phyloP scores from a whole-genome alignment of 1,284 basidiomycete genomes.

The Neotropicomus parvogracilis region DNA sequence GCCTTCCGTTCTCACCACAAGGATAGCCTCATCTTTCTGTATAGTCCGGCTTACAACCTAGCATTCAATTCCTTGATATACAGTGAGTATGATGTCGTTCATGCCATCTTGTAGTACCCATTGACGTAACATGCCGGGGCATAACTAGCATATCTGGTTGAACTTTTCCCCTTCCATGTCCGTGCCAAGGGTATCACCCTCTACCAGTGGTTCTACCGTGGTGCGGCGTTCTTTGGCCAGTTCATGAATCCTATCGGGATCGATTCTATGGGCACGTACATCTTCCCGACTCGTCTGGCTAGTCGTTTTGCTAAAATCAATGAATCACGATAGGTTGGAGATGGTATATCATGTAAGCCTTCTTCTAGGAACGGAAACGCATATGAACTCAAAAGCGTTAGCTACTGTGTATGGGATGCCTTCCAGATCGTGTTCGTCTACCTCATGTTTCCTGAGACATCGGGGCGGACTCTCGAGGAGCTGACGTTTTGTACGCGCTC shows the following conservation, averaged over 20 bases:
- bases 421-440: slow-evolving; percentile 50
- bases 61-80: slow-evolving; percentile 8
- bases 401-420: slow-evolving; percentile 43
- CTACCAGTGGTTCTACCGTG: slow-evolving; percentile 15
- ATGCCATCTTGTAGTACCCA: not conserved
- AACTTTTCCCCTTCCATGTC: slow-evolving; percentile 26
- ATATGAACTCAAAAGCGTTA: slow-evolving; percentile 4
- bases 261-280: slow-evolving; percentile 4
- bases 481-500: too few species aligned
- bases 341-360: slow-evolving; percentile 7
- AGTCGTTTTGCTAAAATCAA: not conserved
- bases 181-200: slow-evolving; percentile 17
- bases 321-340: not conserved
- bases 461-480: slow-evolving; percentile 42
- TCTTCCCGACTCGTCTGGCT: too few species aligned
- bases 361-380: not conserved
- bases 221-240: slow-evolving; percentile 7
- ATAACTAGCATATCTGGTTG: slow-evolving; percentile 22
- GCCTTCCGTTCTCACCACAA: not conserved
- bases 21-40: slow-evolving; percentile 17
- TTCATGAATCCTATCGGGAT: slow-evolving; percentile 21
- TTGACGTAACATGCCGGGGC: not conserved
- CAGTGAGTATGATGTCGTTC: slow-evolving; percentile 3
- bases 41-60: slow-evolving; percentile 11
- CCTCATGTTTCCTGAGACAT: slow-evolving; percentile 53